A percentile compares a stretch with the other conserved stretches of the same genome.
Evolutionary conservation across 2,329 filamentous ascomycete genomes (phyloP).

Genomic region (Neonectria faginata): DNA sequence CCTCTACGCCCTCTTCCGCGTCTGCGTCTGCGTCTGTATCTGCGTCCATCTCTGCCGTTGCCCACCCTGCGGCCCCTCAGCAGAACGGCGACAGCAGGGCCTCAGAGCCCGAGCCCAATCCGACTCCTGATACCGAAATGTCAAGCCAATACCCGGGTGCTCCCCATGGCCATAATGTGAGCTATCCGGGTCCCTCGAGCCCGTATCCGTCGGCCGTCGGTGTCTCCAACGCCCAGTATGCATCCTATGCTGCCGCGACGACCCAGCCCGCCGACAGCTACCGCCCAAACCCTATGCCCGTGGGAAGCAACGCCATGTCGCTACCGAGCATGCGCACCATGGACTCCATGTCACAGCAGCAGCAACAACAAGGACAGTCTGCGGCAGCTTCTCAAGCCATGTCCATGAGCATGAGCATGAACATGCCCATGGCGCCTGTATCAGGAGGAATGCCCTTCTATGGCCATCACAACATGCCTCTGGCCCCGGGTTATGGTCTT

Average conservation of each 20-base stretch:
- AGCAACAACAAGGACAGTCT: slow-evolving; percentile 45
- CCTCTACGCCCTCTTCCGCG: slow-evolving; percentile 1
- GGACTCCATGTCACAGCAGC: slow-evolving; percentile 49
- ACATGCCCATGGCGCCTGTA: slow-evolving; percentile 46
- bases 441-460: slow-evolving; percentile 58
- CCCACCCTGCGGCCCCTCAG: slow-evolving; percentile 37
- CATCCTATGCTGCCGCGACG: slow-evolving; percentile 47
- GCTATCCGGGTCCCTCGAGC: slow-evolving; percentile 45
- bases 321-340: slow-evolving; percentile 58
- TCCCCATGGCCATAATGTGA: slow-evolving; percentile 46
- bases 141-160: slow-evolving; percentile 49
- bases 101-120: slow-evolving; percentile 42
- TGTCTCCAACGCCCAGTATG: slow-evolving; percentile 46
- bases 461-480: slow-evolving; percentile 51
- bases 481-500: slow-evolving; percentile 55
- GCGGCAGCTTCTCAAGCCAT: slow-evolving; percentile 52
- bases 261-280: slow-evolving; percentile 47
- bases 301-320: slow-evolving; percentile 49
- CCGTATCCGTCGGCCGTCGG: slow-evolving; percentile 40
- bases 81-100: slow-evolving; percentile 50
- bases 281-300: slow-evolving; percentile 44
- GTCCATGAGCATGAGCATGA: slow-evolving; percentile 53
- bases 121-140: slow-evolving; percentile 47
- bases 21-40: slow-evolving; percentile 29
- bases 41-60: slow-evolving; percentile 12